Evolutionary conservation across 495 filamentous ascomycete genomes (phyloP).

Genomic region (Acidomyces sp.): DNA sequence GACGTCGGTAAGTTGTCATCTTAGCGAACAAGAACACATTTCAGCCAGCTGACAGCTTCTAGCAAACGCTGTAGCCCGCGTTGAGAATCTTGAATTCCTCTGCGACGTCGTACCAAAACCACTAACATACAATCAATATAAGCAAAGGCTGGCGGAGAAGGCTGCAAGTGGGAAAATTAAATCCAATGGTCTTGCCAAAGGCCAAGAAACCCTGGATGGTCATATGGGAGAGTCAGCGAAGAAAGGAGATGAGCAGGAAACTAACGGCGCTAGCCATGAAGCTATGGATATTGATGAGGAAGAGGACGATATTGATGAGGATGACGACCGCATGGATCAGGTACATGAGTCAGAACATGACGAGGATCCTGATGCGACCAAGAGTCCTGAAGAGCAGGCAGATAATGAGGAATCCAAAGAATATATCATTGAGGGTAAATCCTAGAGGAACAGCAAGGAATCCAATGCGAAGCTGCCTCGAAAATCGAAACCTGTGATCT

Average conservation of each 20-base stretch:
- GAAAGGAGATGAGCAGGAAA: slow-evolving; percentile 1
- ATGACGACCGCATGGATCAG: slow-evolving; percentile 2
- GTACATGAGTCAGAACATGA: background rate
- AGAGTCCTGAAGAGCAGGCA: background rate
- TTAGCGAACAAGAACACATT: background rate
- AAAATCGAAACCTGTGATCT: too few relatives aligned
- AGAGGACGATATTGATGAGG: slow-evolving; percentile 5
- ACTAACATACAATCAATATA: slow-evolving; percentile 63
- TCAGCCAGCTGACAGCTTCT: too few relatives aligned
- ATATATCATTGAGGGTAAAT: too few relatives aligned
- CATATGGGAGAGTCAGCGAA: slow-evolving; percentile 1
- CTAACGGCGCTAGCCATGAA: slow-evolving; percentile 6
- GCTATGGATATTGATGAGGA: background rate
- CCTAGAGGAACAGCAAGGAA: too few relatives aligned
- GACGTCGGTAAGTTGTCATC: slow-evolving; percentile 59
- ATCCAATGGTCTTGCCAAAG: slow-evolving; percentile 12
- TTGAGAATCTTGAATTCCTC: slow-evolving; percentile 92
- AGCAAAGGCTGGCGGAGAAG: slow-evolving; percentile 34
- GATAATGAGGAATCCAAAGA: too few relatives aligned
- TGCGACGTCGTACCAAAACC: slow-evolving; percentile 82
- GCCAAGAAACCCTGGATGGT: slow-evolving; percentile 3
- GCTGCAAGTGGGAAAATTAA: slow-evolving; percentile 1
- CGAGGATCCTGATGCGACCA: background rate
- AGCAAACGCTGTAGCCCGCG: slow-evolving; percentile 77
- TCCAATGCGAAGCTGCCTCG: too few relatives aligned